phyloP scores from a whole-genome alignment of 2,329 filamentous ascomycete genomes.

The Calonectria pseudoreteaudii region DNA sequence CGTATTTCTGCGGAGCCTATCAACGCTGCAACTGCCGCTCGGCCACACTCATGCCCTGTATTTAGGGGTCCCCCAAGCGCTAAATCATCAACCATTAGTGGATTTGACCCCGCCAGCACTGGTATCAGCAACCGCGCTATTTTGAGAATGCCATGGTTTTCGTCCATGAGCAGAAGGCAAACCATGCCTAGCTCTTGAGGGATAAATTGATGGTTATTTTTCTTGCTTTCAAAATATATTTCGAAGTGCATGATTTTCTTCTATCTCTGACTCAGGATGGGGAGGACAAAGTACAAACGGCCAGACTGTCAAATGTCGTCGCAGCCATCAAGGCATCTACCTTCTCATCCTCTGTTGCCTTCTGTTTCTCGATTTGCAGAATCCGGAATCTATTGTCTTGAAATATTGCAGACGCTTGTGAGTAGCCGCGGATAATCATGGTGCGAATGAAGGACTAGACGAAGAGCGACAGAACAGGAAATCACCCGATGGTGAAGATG shows the following conservation, averaged over 20 bases:
- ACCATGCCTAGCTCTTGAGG: neutral
- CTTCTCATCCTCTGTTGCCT: too few species aligned
- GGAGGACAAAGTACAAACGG: neutral
- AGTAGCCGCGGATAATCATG: neutral
- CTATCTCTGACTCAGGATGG: neutral
- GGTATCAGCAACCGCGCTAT: neutral
- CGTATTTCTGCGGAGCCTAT: neutral
- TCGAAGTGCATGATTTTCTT: neutral
- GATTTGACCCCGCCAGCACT: neutral
- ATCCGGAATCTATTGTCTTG: fast-evolving
- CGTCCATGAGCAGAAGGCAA: neutral
- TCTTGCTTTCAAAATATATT: neutral
- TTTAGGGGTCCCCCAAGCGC: neutral
- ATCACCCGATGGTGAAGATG: too few species aligned
- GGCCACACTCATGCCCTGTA: neutral
- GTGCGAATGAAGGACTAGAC: neutral
- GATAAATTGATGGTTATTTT: neutral
- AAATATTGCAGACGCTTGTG: neutral
- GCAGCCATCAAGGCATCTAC: neutral
- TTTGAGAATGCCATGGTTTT: neutral
- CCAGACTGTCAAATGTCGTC: neutral
- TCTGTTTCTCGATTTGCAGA: neutral
- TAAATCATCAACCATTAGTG: neutral
- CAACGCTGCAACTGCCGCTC: too few species aligned
- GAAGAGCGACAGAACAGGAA: neutral